These are phyloP conservation scores for Dicorynia guianensis DNA, from an alignment of 306 rosid species.

Conservation along the genomic window DNA sequence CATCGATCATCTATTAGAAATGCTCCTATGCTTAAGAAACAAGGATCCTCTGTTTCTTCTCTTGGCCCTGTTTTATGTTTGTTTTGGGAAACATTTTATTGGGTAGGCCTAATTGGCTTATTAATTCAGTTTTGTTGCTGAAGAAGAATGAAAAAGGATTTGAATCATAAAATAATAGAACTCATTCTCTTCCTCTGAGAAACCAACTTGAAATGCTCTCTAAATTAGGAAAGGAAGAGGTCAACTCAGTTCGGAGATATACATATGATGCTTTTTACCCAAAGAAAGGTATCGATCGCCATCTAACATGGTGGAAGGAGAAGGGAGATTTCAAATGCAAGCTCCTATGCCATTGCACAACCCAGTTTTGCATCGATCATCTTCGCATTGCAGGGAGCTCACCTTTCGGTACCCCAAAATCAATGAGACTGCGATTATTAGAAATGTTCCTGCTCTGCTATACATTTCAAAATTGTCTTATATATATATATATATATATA, in stretches of 20 bases:
- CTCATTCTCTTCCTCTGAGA: background rate
- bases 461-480: slow-evolving; percentile 41
- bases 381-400: slow-evolving; percentile 35
- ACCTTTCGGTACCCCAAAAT: slow-evolving; percentile 37
- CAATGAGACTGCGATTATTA: slow-evolving; percentile 15
- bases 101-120: background rate
- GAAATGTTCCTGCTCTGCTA: slow-evolving; percentile 12
- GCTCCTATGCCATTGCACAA: slow-evolving; percentile 31
- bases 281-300: slow-evolving; percentile 43
- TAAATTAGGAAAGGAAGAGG: background rate
- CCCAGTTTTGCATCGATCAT: slow-evolving; percentile 43
- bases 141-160: background rate
- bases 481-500: too few species aligned
- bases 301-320: slow-evolving; percentile 46
- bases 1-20: too few species aligned
- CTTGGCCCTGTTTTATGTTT: too few species aligned
- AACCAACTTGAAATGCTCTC: background rate
- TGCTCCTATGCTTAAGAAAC: too few species aligned
- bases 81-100: background rate
- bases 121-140: background rate
- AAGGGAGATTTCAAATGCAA: slow-evolving; percentile 41
- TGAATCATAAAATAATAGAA: too few species aligned
- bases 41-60: background rate
- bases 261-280: slow-evolving; percentile 23
- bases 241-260: background rate